phyloP scores from a whole-genome alignment of 2,329 filamentous ascomycete species.

The Scortechinia acanthostroma region DNA sequence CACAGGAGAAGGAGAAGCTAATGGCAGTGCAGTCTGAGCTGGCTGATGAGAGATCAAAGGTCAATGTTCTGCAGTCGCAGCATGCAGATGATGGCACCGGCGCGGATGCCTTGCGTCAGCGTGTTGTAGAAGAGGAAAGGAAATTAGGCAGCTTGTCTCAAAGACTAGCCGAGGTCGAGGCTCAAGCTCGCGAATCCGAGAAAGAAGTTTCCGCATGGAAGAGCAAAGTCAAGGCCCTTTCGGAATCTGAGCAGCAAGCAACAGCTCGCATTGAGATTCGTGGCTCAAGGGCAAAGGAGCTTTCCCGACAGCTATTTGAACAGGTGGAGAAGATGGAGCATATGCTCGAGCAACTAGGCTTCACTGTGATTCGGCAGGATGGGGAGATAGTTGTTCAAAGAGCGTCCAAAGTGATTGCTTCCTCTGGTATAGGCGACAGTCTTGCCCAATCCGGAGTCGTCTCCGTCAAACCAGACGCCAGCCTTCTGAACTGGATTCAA shows the following conservation, averaged over 20 bases:
- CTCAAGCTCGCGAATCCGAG: constrained; percentile 45
- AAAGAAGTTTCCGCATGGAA: constrained; percentile 49
- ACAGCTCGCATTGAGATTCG: constrained; percentile 42
- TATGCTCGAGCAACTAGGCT: constrained; percentile 62
- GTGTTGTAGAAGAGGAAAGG: constrained; percentile 52
- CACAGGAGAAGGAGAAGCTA: constrained; percentile 14
- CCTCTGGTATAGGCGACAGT: constrained; percentile 6
- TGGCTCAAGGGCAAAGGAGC: constrained; percentile 48
- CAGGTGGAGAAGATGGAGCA: constrained; percentile 57
- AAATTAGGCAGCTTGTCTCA: constrained; percentile 44
- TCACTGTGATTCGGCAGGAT: constrained; percentile 54
- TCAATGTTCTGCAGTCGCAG: constrained; percentile 45
- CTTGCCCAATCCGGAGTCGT: constrained; percentile 22
- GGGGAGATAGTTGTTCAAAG: constrained; percentile 54
- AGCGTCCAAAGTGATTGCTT: constrained; percentile 1
- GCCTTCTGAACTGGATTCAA: constrained; percentile 56
- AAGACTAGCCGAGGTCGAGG: constrained; percentile 43
- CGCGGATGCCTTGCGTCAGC: constrained; percentile 50
- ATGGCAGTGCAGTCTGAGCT: constrained; percentile 16
- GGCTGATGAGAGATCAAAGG: constrained; percentile 45
- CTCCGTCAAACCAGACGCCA: constrained; percentile 39
- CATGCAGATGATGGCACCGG: constrained; percentile 59
- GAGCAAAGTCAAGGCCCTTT: constrained; percentile 27
- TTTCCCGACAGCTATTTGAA: constrained; percentile 54
- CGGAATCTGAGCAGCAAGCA: constrained; percentile 10